These are phyloP conservation scores for Phytophthora syringae DNA, from an alignment of 352 stramenopile genomes.

Conservation along the genomic window DNA sequence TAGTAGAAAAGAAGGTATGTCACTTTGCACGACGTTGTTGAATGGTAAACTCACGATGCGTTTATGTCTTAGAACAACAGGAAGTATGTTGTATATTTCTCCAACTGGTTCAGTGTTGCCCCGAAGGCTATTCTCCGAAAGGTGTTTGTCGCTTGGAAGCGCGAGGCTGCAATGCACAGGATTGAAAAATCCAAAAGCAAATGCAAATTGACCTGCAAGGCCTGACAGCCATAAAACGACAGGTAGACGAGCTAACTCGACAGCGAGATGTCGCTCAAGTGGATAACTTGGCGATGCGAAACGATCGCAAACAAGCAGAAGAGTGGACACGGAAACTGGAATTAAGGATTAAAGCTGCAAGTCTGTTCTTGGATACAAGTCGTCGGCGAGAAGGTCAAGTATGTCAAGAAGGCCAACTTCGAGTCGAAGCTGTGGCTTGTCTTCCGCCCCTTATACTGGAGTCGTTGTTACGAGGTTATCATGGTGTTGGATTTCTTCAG, in stretches of 20 bases:
- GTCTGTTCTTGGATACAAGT: slow-evolving; percentile 56
- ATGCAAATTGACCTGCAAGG: slow-evolving; percentile 42
- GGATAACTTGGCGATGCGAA: slow-evolving; percentile 58
- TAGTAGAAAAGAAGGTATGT: slow-evolving; percentile 73
- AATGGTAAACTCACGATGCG: neutral
- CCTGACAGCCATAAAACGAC: slow-evolving; percentile 47
- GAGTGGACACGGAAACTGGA: slow-evolving; percentile 54
- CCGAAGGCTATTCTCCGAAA: slow-evolving; percentile 59
- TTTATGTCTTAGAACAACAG: slow-evolving; percentile 55
- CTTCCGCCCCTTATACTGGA: slow-evolving; percentile 69
- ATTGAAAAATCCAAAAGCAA: slow-evolving; percentile 46
- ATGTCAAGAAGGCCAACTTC: slow-evolving; percentile 67
- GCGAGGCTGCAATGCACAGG: slow-evolving; percentile 31
- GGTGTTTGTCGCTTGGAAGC: slow-evolving; percentile 64
- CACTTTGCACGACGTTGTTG: neutral
- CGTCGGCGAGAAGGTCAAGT: slow-evolving; percentile 55
- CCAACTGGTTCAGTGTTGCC: slow-evolving; percentile 68
- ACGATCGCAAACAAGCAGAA: slow-evolving; percentile 69
- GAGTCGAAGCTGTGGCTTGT: slow-evolving; percentile 69
- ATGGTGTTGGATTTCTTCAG: slow-evolving; percentile 72
- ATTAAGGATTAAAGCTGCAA: slow-evolving; percentile 65
- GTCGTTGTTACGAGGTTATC: slow-evolving; percentile 66
- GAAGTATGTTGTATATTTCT: slow-evolving; percentile 80
- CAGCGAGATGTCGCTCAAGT: slow-evolving; percentile 60
- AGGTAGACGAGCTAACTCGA: slow-evolving; percentile 56